A percentile compares a stretch with the other conserved stretches of the same genome.
Evolutionary conservation across 371 early-diverging fungal genomes (phyloP).

Genomic region (Funneliformis caledonium): DNA sequence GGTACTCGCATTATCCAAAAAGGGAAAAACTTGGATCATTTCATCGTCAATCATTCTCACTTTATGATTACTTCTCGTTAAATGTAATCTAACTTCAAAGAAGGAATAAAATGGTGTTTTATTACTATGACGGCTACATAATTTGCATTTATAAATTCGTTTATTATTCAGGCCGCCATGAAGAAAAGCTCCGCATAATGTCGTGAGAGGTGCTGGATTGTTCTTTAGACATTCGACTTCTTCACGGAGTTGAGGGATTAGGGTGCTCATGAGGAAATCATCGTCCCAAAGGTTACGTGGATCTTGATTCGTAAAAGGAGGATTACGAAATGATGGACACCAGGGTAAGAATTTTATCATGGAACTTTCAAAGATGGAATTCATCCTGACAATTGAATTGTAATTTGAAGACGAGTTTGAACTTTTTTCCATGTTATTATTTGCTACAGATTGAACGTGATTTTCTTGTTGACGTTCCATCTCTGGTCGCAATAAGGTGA

Average conservation of each 20-base stretch:
- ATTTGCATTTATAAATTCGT: constrained; percentile 12
- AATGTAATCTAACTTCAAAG: constrained; percentile 26
- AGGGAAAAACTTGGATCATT: constrained; percentile 16
- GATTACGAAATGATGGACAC: constrained; percentile 13
- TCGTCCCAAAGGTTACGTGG: constrained; percentile 25
- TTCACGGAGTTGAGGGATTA: constrained; percentile 6
- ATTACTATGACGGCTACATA: not conserved
- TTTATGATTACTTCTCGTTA: constrained; percentile 5
- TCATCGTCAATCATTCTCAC: not conserved
- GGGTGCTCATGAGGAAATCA: not conserved
- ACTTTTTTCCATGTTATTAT: not conserved
- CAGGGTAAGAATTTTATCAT: constrained; percentile 25
- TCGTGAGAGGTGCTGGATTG: not conserved
- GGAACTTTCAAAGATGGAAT: constrained; percentile 7
- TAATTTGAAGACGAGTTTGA: not conserved
- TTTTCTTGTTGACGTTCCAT: not conserved
- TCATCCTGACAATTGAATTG: not conserved
- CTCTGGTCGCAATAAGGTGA: constrained; percentile 6
- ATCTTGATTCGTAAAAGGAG: constrained; percentile 22
- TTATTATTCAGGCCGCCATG: not conserved
- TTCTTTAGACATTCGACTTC: constrained; percentile 20
- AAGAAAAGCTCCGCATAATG: not conserved
- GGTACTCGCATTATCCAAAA: not conserved
- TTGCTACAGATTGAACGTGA: too few species aligned
- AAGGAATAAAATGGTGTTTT: constrained; percentile 15